phyloP scores from a whole-genome alignment of 2,329 filamentous ascomycete species.

The Exophiala phaeomuriformis region DNA sequence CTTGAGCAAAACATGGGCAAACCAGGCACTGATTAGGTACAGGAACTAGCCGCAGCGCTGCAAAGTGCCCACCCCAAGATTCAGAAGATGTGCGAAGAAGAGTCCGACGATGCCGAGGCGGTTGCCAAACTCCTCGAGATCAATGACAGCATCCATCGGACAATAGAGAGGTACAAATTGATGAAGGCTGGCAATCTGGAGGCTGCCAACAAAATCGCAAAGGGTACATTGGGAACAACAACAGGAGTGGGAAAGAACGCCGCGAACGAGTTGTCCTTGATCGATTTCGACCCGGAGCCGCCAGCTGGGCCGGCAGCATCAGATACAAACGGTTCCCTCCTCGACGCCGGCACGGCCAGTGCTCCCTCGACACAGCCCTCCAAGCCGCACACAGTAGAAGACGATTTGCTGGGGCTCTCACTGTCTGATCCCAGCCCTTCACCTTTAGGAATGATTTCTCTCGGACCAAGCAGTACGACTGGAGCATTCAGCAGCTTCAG shows the following conservation, averaged over 20 bases:
- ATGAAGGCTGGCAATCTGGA: conserved; percentile 93
- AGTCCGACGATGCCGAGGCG: conserved; percentile 92
- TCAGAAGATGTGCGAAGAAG: conserved; percentile 98
- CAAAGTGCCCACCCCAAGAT: conserved; percentile 97
- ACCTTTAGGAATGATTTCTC: conserved; percentile 71
- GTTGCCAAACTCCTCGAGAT: conserved; percentile 94
- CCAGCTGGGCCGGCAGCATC: conserved; percentile 29
- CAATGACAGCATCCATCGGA: conserved; percentile 97
- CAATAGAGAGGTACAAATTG: conserved; percentile 88
- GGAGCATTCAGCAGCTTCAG: conserved; percentile 17
- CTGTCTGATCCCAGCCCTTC: conserved; percentile 65
- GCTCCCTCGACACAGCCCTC: conserved; percentile 42
- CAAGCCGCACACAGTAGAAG: conserved; percentile 62
- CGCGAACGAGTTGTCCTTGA: conserved; percentile 78
- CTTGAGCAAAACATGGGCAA: neutral
- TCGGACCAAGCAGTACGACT: conserved; percentile 62
- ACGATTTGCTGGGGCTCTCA: conserved; percentile 83
- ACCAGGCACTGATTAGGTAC: conserved; percentile 10
- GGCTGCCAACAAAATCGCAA: conserved; percentile 72
- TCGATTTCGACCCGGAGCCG: conserved; percentile 69
- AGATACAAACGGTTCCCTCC: conserved; percentile 32
- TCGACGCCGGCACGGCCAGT: conserved; percentile 34
- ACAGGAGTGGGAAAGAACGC: conserved; percentile 59
- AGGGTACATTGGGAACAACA: conserved; percentile 65
- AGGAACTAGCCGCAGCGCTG: conserved; percentile 81